These are phyloP conservation scores for Neurospora sp. DNA, from an alignment of 495 filamentous ascomycete species.

Conservation along the genomic window DNA sequence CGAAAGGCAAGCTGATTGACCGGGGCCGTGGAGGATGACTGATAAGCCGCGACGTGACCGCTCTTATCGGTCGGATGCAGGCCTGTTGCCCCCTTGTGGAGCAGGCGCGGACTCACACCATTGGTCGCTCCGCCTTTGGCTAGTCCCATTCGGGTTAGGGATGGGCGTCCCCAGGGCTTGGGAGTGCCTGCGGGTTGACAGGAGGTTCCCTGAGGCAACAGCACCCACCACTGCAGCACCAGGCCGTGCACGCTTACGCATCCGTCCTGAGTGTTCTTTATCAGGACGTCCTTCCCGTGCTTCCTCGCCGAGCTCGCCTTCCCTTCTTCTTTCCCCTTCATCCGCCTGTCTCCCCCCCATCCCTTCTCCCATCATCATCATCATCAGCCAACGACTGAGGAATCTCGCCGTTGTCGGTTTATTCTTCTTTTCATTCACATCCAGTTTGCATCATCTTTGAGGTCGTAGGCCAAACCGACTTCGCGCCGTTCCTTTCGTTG, in stretches of 20 bases:
- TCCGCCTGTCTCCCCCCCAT: constrained; percentile 12
- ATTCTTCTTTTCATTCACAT: constrained; percentile 12
- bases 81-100: constrained; percentile 15
- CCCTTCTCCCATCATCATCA: constrained; percentile 34
- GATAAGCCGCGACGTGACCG: not conserved
- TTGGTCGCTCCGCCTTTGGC: constrained; percentile 20
- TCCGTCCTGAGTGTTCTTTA: constrained; percentile 20
- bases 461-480: constrained; percentile 36
- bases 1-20: not conserved
- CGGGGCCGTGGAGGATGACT: not conserved
- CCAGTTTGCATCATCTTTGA: constrained; percentile 6
- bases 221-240: constrained; percentile 1
- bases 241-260: constrained; percentile 15
- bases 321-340: constrained; percentile 20
- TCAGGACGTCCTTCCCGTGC: constrained; percentile 25
- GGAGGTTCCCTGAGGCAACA: constrained; percentile 16
- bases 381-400: constrained; percentile 19
- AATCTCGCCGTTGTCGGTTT: constrained; percentile 17
- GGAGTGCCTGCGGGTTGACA: constrained; percentile 5
- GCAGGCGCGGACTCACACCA: not conserved
- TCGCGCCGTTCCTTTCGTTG: constrained; percentile 19
- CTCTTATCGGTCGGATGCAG: constrained; percentile 8
- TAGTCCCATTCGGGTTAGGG: constrained; percentile 7
- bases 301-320: constrained; percentile 15
- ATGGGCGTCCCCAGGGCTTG: constrained; percentile 9